A percentile compares a stretch with the other conserved stretches of the same genome.
These are phyloP conservation scores for Globisporangium megalacanthum DNA, from an alignment of 352 stramenopile genomes.

Conservation along the genomic window DNA sequence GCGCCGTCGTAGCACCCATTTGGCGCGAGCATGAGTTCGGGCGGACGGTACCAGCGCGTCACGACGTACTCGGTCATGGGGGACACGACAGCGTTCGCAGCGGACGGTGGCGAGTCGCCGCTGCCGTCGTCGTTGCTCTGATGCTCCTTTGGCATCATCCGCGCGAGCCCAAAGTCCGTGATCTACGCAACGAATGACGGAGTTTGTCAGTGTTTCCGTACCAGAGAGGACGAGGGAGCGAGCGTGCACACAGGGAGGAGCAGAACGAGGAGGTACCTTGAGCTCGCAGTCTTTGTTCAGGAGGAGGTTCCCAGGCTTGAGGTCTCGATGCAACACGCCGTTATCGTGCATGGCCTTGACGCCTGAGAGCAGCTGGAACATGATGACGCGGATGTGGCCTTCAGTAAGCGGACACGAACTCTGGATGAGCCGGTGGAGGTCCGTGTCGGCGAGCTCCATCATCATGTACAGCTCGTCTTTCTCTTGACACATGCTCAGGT, in stretches of 20 bases:
- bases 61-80: constrained; percentile 89
- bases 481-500: constrained; percentile 87
- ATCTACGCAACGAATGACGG: constrained; percentile 34
- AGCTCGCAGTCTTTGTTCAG: constrained; percentile 91
- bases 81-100: constrained; percentile 25
- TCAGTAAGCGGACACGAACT: constrained; percentile 78
- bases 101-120: constrained; percentile 10
- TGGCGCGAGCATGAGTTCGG: constrained; percentile 90
- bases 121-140: constrained; percentile 12
- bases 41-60: constrained; percentile 89
- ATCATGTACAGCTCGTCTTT: constrained; percentile 96
- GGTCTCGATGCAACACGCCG: constrained; percentile 90
- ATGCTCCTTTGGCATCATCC: constrained; percentile 68
- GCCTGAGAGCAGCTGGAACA: constrained; percentile 79
- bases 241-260: background rate
- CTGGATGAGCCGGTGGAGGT: constrained; percentile 89
- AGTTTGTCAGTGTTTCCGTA: no score
- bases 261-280: constrained; percentile 25
- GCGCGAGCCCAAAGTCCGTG: constrained; percentile 92
- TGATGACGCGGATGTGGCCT: constrained; percentile 82
- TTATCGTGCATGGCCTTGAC: constrained; percentile 93
- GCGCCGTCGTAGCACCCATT: constrained; percentile 87
- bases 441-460: constrained; percentile 94
- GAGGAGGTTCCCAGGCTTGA: constrained; percentile 93
- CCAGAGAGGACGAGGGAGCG: no score